Evolutionary conservation across 495 filamentous ascomycete genomes (phyloP), one percentile per base, ranked within the genome.

Genomic region (Penicillium pancosmium): DNA sequence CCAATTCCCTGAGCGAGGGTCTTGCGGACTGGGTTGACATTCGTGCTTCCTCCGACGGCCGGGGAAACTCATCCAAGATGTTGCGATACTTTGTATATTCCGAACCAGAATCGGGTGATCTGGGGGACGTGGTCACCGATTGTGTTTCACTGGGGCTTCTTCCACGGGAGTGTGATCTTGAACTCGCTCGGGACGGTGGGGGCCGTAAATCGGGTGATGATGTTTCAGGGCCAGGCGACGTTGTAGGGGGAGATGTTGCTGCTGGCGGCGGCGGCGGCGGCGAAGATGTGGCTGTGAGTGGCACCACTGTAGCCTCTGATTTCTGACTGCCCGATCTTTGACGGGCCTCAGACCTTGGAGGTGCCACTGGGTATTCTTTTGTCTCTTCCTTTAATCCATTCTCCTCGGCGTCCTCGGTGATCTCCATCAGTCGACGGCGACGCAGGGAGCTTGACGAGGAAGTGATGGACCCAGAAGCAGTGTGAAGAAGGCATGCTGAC

Each of bases 401-500:
- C 64, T 98, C 94, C 64, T 88, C 86, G 21, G 80, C 82, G 80
- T 88, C 87, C 70, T 97, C 94, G 50, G 89, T 87, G 68, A 97
- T 98, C 72, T 94, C 94, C 79, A 91, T 87, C 68, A 98, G 75
- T 60, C 87, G 84, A 56, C 86, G 82, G 73, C 84, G 81, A 46
- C 86, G 88, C 60, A 92, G 78, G 34, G 90, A 95, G 69, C 87
- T 91, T 36, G 86, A 90, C 2, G 92, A 96, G 11, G 92, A 96
- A 33, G 88, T 91, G 48, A 90, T 90, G 10, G 93, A 95, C 25
- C 88, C 88, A 25, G 92, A 90, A 11, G 92, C 91, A 19, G 92
- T 89, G 73, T 98, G 94, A 47, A 96, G 82, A 15, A 91, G 89
- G 72, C 92, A 97, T 53, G 90, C 91, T 15, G 92, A 87, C 35